Evolutionary conservation across 768 basidiomycete genomes (phyloP), one percentile per base, ranked within the genome.

Genomic region (Tubosaeta sp.): DNA sequence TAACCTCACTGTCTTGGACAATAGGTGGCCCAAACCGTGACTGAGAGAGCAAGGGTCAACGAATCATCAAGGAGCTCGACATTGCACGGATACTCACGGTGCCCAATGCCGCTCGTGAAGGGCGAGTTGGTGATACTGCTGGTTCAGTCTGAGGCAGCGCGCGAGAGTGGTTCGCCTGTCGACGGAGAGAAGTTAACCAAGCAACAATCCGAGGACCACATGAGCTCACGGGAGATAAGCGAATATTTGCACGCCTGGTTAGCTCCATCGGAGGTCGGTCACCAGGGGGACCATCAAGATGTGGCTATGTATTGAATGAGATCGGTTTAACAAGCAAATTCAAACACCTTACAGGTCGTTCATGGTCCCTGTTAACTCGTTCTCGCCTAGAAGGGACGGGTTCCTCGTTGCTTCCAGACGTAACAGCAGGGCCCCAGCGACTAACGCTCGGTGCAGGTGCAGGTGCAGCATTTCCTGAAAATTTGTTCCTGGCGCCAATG

Each of bases 1-100:
- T 34, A 22, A 49, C 42, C 11, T 66, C 60, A 2, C 14, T 21
- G 3, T 46, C 41, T 38, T 59, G 66, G 29, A 44, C 34, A 16
- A 68, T 49, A 3, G 67, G 67, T n/a, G 67, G 67, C 6, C 67
- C 67, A 27, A 68, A 68, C 9, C 67, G 67, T 32, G 69, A 69
- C 68, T 68, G 8, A 19, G 9, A 25, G 32, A 1, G 6, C 19
- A 14, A 55, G n/a, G 18, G 47, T 11, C 52, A 24, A 36, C 16
- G 16, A 31, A 30, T 12, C 1, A 30, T 27, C 13, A 4, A 32
- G 10, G 16, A 16, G 6, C 2, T 9, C 12, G 31, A 25, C 6
- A 29, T 27, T 27, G 27, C 27, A 29, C 22, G 13, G 6, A 56
- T 9, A 16, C 60, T 58, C 31, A 59, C 59, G 5, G 36, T 53